A percentile compares a stretch with the other conserved stretches of the same genome.
Conservation (phyloP, 768 basidiomycete genomes). For the Dictyophora rubrovolvata region DNA sequence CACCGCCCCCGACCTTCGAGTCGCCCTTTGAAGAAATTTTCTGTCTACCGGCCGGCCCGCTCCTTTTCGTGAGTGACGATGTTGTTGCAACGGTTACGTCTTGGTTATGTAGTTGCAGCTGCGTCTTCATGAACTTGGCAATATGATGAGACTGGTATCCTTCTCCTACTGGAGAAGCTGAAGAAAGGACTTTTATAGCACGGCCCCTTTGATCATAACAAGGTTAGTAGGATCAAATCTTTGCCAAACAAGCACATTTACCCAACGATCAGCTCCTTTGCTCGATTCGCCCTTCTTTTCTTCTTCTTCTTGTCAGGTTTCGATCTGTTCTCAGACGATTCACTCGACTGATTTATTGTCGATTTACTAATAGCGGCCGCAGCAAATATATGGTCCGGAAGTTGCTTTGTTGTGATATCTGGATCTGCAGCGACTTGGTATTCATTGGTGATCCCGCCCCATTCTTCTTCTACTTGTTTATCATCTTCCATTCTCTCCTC, state of each 20-base stretch:
- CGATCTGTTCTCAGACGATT: neutral
- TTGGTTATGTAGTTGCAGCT: neutral
- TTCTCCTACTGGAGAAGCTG: neutral
- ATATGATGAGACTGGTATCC: neutral
- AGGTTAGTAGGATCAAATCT: neutral
- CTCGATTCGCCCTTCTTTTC: slow-evolving; percentile 16
- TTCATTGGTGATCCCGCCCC: slow-evolving; percentile 19
- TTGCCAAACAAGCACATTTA: slow-evolving; percentile 19
- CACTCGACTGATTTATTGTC: slow-evolving; percentile 7
- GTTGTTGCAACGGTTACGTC: neutral
- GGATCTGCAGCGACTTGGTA: slow-evolving; percentile 16
- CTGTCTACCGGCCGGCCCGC: neutral
- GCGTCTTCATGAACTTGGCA: neutral
- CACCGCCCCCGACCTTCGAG: neutral
- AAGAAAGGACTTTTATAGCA: neutral
- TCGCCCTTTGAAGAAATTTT: neutral
- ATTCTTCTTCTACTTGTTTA: slow-evolving; percentile 17
- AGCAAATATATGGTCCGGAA: slow-evolving; percentile 56
- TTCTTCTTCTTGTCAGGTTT: slow-evolving; percentile 14
- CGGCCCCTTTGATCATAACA: neutral
- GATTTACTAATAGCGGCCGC: slow-evolving; percentile 34
- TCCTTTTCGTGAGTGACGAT: neutral
- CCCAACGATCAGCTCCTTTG: slow-evolving; percentile 51
- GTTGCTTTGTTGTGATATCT: slow-evolving; percentile 33
- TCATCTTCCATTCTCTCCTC: slow-evolving; percentile 18